Evolutionary conservation across 345 rosid genomes (phyloP), one percentile per base, ranked within the genome.

Genomic region (Viola odorata): DNA sequence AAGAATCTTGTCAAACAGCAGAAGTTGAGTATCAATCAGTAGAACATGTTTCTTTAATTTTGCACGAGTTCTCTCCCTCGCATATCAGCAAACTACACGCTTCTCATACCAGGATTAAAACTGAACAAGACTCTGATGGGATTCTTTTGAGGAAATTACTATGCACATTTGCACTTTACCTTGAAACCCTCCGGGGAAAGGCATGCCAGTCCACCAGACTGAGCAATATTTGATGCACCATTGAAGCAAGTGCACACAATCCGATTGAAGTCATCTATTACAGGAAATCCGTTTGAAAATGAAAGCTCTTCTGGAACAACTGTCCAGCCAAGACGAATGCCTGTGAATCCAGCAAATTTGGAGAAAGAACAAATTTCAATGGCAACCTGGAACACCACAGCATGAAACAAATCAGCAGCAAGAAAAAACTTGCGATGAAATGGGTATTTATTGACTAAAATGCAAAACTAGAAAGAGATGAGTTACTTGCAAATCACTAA

Each of bases 321-420:
- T 0, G 89, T 82, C 98, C 96, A 91, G 47, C 98, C 98, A 37
- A 88, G 94, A 9, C 98, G 83, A 48, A 88, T 91, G 0, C 98
- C 98, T 0, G 96, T 88, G 79, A 91, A 91, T 11, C 96, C 98
- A 37, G 91, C 91, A 67, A 86, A 83, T 64, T 91, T 91, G 52
- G 96, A 88, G 72, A 88, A 88, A 8, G 98, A 91, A 14, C 94
- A 88, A 45, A 88, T 50, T 71, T 91, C 98, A 60, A 91, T 81
- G 0, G 98, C 96, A 11, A 91, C 96, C 96, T 90, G 69, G 13
- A 42, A n/a, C 38, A 45, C 42, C 37, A 12, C 44, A 37, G 37
- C 17, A 3, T 15, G 12, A 14, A n/a, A 5, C 45, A 50, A 44
- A 17, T 13, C 15, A 3, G 3, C 17, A 13, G 1, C 5, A 6